Evolutionary conservation across 73 alveolate species (phyloP).

Genomic region (Tetrahymena borealis): DNA sequence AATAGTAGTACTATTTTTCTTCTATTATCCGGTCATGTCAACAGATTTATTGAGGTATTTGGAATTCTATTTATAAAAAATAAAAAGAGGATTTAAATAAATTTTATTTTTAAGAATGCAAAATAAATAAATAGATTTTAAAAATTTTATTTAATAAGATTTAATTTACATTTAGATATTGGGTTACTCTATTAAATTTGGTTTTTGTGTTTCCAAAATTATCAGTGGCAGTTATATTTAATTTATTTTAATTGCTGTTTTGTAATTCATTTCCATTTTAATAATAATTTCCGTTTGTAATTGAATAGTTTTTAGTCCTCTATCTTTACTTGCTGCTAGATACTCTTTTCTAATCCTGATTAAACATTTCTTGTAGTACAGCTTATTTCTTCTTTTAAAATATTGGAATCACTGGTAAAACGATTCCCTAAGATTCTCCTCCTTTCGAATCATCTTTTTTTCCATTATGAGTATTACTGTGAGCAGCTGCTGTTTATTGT

Average conservation of each 20-base stretch:
- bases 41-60: neutral
- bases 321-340: neutral
- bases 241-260: neutral
- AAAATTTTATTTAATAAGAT: no score
- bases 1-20: neutral
- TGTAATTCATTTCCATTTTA: neutral
- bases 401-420: neutral
- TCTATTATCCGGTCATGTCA: neutral
- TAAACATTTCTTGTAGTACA: neutral
- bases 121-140: neutral
- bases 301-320: neutral
- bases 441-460: neutral
- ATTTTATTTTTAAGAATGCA: no score
- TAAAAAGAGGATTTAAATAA: neutral
- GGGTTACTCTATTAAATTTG: neutral
- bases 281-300: neutral
- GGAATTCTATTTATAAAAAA: neutral
- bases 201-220: neutral
- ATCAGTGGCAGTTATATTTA: neutral
- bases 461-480: neutral
- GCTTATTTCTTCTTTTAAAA: neutral
- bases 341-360: neutral
- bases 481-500: no score
- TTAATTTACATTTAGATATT: neutral
- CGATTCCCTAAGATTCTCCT: neutral